Evolutionary conservation across 2,329 filamentous ascomycete species (phyloP).

Genomic region (Hirsutella minnesotensis): DNA sequence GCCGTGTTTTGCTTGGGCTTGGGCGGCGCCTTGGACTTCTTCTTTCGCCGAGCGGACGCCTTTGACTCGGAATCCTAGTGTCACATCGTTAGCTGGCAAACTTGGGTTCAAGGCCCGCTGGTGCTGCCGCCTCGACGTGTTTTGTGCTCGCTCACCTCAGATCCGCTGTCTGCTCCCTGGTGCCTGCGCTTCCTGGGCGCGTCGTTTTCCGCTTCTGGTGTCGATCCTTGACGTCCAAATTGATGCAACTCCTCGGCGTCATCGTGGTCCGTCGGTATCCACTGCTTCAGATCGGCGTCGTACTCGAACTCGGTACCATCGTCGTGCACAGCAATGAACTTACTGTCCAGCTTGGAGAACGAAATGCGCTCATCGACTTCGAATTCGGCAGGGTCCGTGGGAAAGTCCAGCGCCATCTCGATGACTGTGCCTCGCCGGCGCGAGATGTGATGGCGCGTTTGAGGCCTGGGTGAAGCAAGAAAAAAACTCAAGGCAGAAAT

Average conservation of each 20-base stretch:
- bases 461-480: background rate
- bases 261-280: constrained; percentile 52
- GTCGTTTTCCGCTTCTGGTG: constrained; percentile 11
- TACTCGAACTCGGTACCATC: constrained; percentile 80
- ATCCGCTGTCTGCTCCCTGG: constrained; percentile 18
- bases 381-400: constrained; percentile 55
- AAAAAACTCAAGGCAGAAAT: no score
- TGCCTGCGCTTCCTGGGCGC: constrained; percentile 31
- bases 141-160: constrained; percentile 33
- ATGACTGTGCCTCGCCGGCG: background rate
- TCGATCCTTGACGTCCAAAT: constrained; percentile 14
- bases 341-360: constrained; percentile 71
- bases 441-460: background rate
- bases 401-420: constrained; percentile 31
- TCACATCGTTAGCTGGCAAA: no score
- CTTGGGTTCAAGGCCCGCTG: no score
- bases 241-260: constrained; percentile 24
- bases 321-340: constrained; percentile 74
- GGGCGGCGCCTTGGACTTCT: constrained; percentile 35
- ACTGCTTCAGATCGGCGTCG: constrained; percentile 57
- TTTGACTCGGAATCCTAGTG: constrained; percentile 15
- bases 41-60: constrained; percentile 27
- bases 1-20: constrained; percentile 66
- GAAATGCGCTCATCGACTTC: constrained; percentile 72
- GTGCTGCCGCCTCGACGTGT: no score